A percentile compares a stretch with the other conserved stretches of the same genome.
phyloP scores from a whole-genome alignment of 2,329 filamentous ascomycete genomes.

The Fusarium oligoseptatum region DNA sequence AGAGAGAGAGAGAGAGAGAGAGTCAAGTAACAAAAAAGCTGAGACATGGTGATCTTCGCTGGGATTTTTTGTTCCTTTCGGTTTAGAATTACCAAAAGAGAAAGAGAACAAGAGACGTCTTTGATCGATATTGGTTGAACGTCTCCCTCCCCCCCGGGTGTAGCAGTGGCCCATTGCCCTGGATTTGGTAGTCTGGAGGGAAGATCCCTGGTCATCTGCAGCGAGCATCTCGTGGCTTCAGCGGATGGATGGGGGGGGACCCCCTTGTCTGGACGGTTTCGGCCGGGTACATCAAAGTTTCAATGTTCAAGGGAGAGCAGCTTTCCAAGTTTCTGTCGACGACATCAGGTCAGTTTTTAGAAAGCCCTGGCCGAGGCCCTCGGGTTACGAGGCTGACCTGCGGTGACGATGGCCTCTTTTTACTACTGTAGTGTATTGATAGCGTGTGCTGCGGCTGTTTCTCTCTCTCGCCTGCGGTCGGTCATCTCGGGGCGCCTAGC shows the following conservation, averaged over 20 bases:
- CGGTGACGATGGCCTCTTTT: not conserved
- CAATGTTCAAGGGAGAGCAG: not conserved
- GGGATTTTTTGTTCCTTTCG: not conserved
- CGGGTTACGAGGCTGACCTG: not conserved
- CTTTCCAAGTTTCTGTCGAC: not conserved
- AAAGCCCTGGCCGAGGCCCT: not conserved
- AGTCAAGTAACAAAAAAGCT: not conserved
- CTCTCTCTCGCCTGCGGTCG: not conserved
- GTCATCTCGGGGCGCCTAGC: not conserved
- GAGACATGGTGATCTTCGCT: not conserved
- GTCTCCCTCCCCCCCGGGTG: not conserved
- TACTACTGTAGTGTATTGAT: not conserved
- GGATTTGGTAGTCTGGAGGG: conserved; percentile 17
- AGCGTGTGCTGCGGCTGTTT: not conserved
- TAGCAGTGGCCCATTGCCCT: conserved; percentile 14
- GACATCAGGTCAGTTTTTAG: not conserved
- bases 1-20: not conserved
- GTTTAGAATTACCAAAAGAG: not conserved
- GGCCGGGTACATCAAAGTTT: not conserved
- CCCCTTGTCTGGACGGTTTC: conserved; percentile 9
- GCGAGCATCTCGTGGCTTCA: conserved; percentile 9
- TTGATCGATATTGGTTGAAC: conserved; percentile 13
- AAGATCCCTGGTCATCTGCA: conserved; percentile 21
- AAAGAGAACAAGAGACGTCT: not conserved
- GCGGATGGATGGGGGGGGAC: too few relatives aligned